phyloP scores from a whole-genome alignment of 164 flowering plant species.

The Houttuynia cordata region DNA sequence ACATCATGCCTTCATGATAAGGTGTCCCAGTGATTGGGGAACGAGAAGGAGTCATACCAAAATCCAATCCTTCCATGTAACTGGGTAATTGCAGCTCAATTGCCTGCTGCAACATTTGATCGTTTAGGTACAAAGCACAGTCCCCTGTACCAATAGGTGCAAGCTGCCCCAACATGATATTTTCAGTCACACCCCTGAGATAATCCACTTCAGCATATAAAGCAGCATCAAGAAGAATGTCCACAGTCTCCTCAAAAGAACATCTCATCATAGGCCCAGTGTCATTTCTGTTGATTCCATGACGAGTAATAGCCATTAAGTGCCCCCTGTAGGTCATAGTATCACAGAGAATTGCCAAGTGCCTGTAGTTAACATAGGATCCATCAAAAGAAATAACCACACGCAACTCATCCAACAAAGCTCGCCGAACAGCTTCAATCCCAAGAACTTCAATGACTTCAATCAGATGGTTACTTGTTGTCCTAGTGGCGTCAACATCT shows the following conservation, averaged over 20 bases:
- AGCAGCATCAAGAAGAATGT: constrained; percentile 97
- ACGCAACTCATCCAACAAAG: constrained; percentile 84
- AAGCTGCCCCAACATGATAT: constrained; percentile 95
- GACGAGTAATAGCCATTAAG: constrained; percentile 98
- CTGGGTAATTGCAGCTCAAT: constrained; percentile 95
- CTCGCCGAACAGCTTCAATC: constrained; percentile 87
- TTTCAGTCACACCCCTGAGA: constrained; percentile 89
- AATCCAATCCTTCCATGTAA: constrained; percentile 87
- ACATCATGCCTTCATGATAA: constrained; percentile 89
- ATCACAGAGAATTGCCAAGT: constrained; percentile 91
- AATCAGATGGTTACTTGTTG: constrained; percentile 93
- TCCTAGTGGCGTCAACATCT: constrained; percentile 84
- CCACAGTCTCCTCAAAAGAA: constrained; percentile 98
- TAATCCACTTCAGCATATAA: constrained; percentile 84
- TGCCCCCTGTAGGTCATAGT: constrained; percentile 99
- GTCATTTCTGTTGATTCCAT: constrained; percentile 92
- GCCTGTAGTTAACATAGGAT: constrained; percentile 94
- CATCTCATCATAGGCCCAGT: constrained; percentile 99
- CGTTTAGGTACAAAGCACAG: constrained; percentile 77
- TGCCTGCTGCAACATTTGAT: constrained; percentile 90
- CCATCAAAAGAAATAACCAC: constrained; percentile 99
- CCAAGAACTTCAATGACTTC: constrained; percentile 98
- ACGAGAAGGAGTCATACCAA: constrained; percentile 86
- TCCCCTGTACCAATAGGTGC: constrained; percentile 97
- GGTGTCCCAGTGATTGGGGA: constrained; percentile 85